These are phyloP conservation scores for Apium graveolens DNA, from an alignment of 129 eudicot genomes.

Conservation along the genomic window DNA sequence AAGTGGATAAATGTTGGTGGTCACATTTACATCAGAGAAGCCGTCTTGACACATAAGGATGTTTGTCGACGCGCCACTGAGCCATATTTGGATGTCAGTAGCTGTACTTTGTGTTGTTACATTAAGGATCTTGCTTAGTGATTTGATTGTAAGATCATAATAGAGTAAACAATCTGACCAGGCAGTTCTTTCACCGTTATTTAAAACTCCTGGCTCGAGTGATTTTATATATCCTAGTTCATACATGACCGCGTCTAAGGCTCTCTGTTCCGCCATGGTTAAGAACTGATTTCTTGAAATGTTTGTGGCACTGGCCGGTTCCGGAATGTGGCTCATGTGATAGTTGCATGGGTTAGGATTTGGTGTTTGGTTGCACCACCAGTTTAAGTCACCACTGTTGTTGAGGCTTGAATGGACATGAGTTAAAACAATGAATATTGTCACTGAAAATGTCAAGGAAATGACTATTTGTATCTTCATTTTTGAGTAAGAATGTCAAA, in stretches of 20 bases:
- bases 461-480: background rate
- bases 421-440: background rate
- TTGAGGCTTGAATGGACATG: background rate
- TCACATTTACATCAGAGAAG: background rate
- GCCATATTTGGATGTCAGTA: background rate
- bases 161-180: background rate
- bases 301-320: background rate
- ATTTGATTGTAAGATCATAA: background rate
- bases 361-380: slow-evolving; percentile 9
- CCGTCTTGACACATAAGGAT: background rate
- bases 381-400: background rate
- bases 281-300: background rate
- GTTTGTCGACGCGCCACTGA: background rate
- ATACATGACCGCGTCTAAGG: background rate
- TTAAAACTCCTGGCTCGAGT: background rate
- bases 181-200: background rate
- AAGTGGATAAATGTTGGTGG: background rate
- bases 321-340: background rate
- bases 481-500: background rate
- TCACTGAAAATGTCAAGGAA: background rate
- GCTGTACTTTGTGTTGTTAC: background rate
- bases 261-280: background rate
- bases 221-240: background rate
- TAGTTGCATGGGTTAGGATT: background rate
- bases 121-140: background rate